Percentiles rank a stretch among this genome's conserved stretches.
Conservation (phyloP, 257 asterid species). For the Fraxinus americana region DNA sequence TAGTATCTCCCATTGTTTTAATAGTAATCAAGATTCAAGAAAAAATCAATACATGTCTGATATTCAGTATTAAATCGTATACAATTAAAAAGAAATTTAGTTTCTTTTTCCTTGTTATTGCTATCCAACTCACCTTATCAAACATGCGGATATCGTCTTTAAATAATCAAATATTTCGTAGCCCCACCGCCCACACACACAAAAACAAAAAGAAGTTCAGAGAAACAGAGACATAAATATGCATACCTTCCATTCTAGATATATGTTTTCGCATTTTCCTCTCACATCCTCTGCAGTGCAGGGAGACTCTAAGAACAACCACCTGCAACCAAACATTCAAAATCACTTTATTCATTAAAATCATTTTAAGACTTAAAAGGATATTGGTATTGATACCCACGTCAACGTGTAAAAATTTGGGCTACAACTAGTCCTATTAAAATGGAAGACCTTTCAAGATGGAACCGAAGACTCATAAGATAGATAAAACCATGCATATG, state of each 20-base stretch:
- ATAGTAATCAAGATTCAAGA: too few species aligned
- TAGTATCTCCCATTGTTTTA: too few species aligned
- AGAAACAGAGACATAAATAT: not conserved
- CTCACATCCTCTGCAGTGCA: conserved; percentile 93
- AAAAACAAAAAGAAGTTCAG: not conserved
- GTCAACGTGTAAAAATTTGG: too few species aligned
- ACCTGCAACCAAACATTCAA: conserved; percentile 45
- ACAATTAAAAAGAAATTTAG: too few species aligned
- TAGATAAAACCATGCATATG: not conserved
- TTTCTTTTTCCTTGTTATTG: too few species aligned
- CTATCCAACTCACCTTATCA: too few species aligned
- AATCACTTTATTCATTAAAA: not conserved
- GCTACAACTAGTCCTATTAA: not conserved
- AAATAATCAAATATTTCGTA: too few species aligned
- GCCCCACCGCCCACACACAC: not conserved
- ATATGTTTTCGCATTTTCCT: conserved; percentile 82
- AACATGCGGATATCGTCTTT: too few species aligned
- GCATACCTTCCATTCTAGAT: conserved; percentile 79
- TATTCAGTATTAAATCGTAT: too few species aligned
- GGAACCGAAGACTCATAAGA: not conserved
- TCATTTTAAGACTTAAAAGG: not conserved
- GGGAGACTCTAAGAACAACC: conserved; percentile 79
- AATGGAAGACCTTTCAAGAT: not conserved
- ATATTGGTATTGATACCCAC: not conserved
- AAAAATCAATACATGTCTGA: too few species aligned